phyloP scores from a whole-genome alignment of 2,329 filamentous ascomycete genomes.

The Exophiala phaeomuriformis region DNA sequence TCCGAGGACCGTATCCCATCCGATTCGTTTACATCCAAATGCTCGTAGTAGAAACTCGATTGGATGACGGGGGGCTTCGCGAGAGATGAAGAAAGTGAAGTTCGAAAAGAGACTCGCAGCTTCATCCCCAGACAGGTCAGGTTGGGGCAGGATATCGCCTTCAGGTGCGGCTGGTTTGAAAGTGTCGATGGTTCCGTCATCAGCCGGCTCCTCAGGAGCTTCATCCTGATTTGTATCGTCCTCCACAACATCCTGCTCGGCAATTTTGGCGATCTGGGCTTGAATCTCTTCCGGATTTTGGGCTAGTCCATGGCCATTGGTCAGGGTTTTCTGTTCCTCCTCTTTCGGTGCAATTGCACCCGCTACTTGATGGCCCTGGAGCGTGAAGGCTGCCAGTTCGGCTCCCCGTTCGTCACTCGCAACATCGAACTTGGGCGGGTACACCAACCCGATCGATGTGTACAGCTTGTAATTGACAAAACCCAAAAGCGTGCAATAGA shows the following conservation, averaged over 20 bases:
- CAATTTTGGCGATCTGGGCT: constrained; percentile 55
- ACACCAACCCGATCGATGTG: constrained; percentile 82
- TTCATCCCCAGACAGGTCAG: constrained; percentile 57
- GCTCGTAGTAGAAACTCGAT: constrained; percentile 88
- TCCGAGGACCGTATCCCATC: constrained; percentile 86
- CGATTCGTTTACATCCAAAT: constrained; percentile 92
- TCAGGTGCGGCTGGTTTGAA: constrained; percentile 79
- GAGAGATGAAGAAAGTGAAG: constrained; percentile 85
- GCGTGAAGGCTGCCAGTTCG: constrained; percentile 81
- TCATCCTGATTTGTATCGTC: constrained; percentile 39
- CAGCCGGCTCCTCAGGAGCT: constrained; percentile 37
- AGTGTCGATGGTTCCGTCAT: constrained; percentile 63
- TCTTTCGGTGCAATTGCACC: constrained; percentile 42
- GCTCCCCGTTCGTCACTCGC: constrained; percentile 81
- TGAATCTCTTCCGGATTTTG: constrained; percentile 62
- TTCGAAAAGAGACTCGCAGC: constrained; percentile 73
- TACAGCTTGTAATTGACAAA: constrained; percentile 97
- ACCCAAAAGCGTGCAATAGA: constrained; percentile 91
- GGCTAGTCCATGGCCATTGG: constrained; percentile 43
- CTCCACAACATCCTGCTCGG: constrained; percentile 37
- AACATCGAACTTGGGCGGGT: constrained; percentile 88
- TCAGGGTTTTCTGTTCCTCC: constrained; percentile 48
- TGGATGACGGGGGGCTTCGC: constrained; percentile 83
- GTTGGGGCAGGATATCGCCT: constrained; percentile 80
- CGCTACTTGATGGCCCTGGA: constrained; percentile 64